Percentiles rank a stretch among this genome's conserved stretches.
Evolutionary conservation across 345 rosid genomes (phyloP).

Genomic region (Iberis pinnata): DNA sequence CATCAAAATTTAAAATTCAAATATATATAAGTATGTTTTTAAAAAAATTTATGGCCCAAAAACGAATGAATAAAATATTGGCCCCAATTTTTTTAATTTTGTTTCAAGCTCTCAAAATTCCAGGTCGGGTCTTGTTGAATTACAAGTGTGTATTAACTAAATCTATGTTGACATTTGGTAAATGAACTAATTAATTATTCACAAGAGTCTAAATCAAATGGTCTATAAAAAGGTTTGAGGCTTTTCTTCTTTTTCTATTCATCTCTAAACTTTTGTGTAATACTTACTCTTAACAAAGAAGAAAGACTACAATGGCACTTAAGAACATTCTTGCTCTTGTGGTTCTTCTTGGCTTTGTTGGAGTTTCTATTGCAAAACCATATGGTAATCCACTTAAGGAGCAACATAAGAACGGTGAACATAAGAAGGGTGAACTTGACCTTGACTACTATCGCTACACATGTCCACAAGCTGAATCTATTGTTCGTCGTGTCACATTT

Average conservation of each 20-base stretch:
- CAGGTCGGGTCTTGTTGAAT: no score
- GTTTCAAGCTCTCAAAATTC: no score
- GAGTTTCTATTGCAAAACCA: slow-evolving; percentile 14
- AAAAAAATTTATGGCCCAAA: no score
- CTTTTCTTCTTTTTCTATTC: not conserved
- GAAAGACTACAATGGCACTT: slow-evolving; percentile 24
- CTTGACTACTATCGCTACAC: slow-evolving; percentile 28
- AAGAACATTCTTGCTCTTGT: slow-evolving; percentile 33
- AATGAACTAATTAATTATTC: slow-evolving; percentile 14
- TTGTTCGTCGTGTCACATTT: slow-evolving; percentile 20
- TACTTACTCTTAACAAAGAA: slow-evolving; percentile 4
- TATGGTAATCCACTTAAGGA: not conserved
- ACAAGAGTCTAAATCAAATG: not conserved
- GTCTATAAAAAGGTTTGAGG: slow-evolving; percentile 28
- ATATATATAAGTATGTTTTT: no score
- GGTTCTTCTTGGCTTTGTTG: slow-evolving; percentile 29
- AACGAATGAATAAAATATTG: no score
- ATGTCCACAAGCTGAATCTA: slow-evolving; percentile 38
- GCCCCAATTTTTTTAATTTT: no score
- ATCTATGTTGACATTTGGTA: slow-evolving; percentile 7
- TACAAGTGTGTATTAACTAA: not conserved
- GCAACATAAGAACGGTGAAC: not conserved
- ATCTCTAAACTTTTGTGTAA: not conserved
- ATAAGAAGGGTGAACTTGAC: slow-evolving; percentile 3
- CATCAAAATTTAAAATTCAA: no score